Conservation (phyloP, 2,329 filamentous ascomycete species). For the Karstenula rhodostoma region DNA sequence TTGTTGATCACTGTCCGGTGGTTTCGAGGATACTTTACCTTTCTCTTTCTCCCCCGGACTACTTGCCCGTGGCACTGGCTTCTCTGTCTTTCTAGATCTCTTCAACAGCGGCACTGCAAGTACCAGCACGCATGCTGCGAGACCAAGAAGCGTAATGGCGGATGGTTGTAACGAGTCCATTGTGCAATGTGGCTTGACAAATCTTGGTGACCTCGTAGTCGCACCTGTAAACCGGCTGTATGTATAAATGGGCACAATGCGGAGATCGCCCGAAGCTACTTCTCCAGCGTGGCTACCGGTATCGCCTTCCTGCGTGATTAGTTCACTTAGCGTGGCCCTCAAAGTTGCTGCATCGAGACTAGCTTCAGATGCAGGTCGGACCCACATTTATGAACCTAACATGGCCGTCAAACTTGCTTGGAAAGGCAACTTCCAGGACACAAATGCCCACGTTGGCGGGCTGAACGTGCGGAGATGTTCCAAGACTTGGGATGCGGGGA, state of each 20-base stretch:
- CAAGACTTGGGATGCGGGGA: not conserved
- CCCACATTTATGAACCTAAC: not conserved
- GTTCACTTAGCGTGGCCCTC: slow-evolving; percentile 5
- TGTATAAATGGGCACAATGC: slow-evolving; percentile 1
- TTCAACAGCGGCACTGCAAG: not conserved
- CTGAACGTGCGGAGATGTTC: not conserved
- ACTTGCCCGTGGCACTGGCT: not conserved
- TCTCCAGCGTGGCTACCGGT: not conserved
- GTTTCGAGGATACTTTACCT: not conserved
- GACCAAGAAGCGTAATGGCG: not conserved
- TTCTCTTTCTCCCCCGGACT: slow-evolving; percentile 4
- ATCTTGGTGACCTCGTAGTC: not conserved
- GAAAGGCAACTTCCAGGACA: not conserved
- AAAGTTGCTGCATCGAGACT: not conserved
- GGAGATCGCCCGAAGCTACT: slow-evolving; percentile 3
- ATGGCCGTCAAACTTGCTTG: slow-evolving; percentile 3
- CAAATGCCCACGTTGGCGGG: not conserved
- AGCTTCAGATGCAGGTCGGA: not conserved
- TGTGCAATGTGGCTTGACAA: not conserved
- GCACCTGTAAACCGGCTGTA: not conserved
- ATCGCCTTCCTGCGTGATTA: not conserved
- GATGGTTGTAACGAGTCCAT: slow-evolving; percentile 1
- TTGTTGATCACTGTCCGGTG: not conserved
- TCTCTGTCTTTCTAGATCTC: not conserved
- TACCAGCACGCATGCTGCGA: slow-evolving; percentile 3